Conservation (phyloP, 2,329 filamentous ascomycete genomes). For the Fusarium devonianum region DNA sequence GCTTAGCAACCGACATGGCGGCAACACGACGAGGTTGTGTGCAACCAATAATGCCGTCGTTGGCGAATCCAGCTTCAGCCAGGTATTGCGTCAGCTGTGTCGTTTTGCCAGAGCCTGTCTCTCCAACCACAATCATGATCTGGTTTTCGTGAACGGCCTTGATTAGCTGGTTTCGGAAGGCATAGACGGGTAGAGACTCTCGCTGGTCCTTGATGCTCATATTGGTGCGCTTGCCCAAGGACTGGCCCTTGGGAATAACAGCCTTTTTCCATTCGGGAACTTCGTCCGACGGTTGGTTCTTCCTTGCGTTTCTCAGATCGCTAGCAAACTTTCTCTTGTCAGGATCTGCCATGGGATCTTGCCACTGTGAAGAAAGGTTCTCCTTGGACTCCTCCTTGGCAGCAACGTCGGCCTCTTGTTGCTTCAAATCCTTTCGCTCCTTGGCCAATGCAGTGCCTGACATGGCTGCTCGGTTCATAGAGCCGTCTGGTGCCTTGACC, state of each 20-base stretch:
- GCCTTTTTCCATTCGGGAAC: conserved; percentile 94
- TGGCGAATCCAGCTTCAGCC: conserved; percentile 88
- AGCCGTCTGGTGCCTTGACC: conserved; percentile 97
- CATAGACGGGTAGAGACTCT: conserved; percentile 86
- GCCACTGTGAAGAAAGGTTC: conserved; percentile 90
- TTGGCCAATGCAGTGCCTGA: conserved; percentile 87
- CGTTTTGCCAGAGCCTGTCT: conserved; percentile 97
- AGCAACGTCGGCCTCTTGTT: conserved; percentile 83
- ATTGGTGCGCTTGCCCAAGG: conserved; percentile 84
- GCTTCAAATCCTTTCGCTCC: conserved; percentile 85
- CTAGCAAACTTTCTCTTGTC: conserved; percentile 88
- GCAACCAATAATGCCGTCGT: conserved; percentile 89
- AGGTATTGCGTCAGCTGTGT: conserved; percentile 96
- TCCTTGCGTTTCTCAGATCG: conserved; percentile 76
- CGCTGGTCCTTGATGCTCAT: conserved; percentile 96
- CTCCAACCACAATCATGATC: conserved; percentile 92
- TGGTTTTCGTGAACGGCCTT: conserved; percentile 89
- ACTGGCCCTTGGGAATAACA: conserved; percentile 79
- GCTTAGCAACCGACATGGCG: conserved; percentile 96
- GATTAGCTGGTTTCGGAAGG: conserved; percentile 86
- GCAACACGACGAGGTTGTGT: conserved; percentile 97
- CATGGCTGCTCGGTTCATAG: conserved; percentile 95
- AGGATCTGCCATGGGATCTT: conserved; percentile 91
- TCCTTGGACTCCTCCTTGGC: conserved; percentile 78
- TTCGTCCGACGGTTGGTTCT: conserved; percentile 67